phyloP scores from a whole-genome alignment of 768 basidiomycete genomes.

The Lepiota brunneoincarnata region DNA sequence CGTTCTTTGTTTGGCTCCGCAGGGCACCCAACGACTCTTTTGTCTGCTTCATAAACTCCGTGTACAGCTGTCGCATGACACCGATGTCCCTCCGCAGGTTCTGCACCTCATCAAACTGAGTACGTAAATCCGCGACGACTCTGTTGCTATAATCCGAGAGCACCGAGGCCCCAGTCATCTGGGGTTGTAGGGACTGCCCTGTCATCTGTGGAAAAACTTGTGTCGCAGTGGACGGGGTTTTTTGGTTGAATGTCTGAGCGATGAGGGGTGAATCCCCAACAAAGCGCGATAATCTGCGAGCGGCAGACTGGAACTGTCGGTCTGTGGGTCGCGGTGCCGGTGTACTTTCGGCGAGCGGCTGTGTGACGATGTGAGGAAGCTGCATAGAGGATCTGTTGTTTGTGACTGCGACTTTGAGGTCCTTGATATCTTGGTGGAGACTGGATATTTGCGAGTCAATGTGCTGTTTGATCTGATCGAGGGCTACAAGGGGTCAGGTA shows the following conservation, averaged over 20 bases:
- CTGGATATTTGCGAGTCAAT: constrained; percentile 88
- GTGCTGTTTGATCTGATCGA: constrained; percentile 98
- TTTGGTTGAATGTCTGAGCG: constrained; percentile 20
- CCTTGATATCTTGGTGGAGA: constrained; percentile 87
- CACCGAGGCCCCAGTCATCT: constrained; percentile 73
- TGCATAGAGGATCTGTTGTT: constrained; percentile 49
- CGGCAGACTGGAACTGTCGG: constrained; percentile 68
- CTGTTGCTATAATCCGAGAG: constrained; percentile 71
- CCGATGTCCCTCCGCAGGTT: constrained; percentile 91
- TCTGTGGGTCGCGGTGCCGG: constrained; percentile 74
- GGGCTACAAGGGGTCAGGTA: constrained; percentile 48
- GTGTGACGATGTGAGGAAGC: constrained; percentile 43
- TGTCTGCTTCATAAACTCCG: constrained; percentile 89
- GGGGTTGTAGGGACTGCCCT: constrained; percentile 65
- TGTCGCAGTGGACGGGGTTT: constrained; percentile 22
- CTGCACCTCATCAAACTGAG: constrained; percentile 94
- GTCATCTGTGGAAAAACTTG: constrained; percentile 61
- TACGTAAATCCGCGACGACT: constrained; percentile 79
- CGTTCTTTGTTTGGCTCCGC: constrained; percentile 80
- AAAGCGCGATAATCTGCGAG: constrained; percentile 71
- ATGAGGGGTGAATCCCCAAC: constrained; percentile 41
- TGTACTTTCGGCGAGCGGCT: constrained; percentile 63
- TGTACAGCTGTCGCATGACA: constrained; percentile 91
- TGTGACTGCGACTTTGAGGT: constrained; percentile 68
- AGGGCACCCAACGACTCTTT: constrained; percentile 80